phyloP scores from a whole-genome alignment of 306 rosid species.

The Corylus heterophylla region DNA sequence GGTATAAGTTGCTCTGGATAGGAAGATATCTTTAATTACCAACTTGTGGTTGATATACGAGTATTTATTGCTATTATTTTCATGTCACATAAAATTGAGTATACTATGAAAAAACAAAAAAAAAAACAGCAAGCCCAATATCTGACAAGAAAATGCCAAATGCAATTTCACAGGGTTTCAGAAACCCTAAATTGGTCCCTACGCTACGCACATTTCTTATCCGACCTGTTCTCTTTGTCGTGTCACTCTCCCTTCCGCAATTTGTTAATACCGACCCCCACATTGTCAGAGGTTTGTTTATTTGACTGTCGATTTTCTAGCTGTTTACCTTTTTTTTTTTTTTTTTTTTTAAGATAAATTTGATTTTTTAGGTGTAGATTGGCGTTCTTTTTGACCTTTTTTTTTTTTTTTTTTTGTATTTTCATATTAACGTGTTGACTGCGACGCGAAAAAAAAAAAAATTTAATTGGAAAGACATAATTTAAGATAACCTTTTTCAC shows the following conservation, averaged over 20 bases:
- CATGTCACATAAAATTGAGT: neutral
- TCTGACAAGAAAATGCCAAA: conserved; percentile 67
- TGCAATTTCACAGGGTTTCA: conserved; percentile 27
- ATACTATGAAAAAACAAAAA: neutral
- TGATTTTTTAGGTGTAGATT: neutral
- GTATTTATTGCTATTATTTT: neutral
- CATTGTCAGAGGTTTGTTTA: neutral
- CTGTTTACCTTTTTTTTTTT: neutral
- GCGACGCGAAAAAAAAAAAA: no score
- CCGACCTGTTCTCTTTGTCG: conserved; percentile 14
- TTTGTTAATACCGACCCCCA: neutral
- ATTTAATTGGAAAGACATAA: no score
- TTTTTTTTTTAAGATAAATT: neutral
- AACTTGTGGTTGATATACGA: neutral
- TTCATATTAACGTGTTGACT: no score
- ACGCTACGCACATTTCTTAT: conserved; percentile 1
- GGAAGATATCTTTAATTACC: no score
- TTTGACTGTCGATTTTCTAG: neutral
- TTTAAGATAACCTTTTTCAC: neutral
- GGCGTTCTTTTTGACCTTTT: no score
- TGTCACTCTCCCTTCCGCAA: conserved; percentile 31
- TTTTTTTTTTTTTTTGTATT: no score
- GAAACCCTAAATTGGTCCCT: conserved; percentile 4
- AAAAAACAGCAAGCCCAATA: conserved; percentile 18
- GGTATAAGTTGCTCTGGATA: no score